Base-by-base conservation (phyloP, 495 filamentous ascomycete genomes). In the Venustampulla echinocandica region DNA sequence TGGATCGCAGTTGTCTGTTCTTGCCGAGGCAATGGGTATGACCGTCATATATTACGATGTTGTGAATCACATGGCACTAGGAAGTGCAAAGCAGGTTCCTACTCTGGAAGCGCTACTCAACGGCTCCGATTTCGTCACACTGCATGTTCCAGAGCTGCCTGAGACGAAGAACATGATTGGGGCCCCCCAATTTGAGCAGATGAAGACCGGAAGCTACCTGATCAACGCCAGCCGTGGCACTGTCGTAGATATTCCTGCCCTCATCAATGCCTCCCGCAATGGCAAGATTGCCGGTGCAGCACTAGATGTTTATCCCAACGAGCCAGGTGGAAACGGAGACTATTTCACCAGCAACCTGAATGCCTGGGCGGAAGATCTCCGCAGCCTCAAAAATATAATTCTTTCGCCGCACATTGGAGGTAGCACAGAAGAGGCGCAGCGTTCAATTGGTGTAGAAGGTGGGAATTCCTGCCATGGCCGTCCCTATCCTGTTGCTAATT, bases 1-100 rank as follows among this genome's bases (percentile, higher is more conserved):
- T 57, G 93, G 93, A 51, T 90, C 86, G 43, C 93, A 99, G 63
- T 71, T 99, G 40, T 96, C 90, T 1, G 93, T 99, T 28, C 72
- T 99, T 42, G 88, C 90, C 18, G 93, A 99, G 64, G 80, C 90
- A 17, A 93, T 99, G 85, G 90, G 93, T 20, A 95, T 99, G 89
- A 79, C 73, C 2, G 92, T 99, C 49, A 83, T 96, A 53, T 97
- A 92, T 70, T 96, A 90, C 59, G 93, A 99, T 64, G 77, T 93
- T 7, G 64, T 93, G 40, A 92, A 87, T 55, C 69, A 96, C 42
- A 97, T 99, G 90, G 83, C 85, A 19, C 65, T 99, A 58, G 93
- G 93, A 34, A 90, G 81, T 3, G 79, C 89, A 19, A 77, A 74
- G 53, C 93, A 97, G 59, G 82, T 96, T 35, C 71, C 82, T 4